Percentiles rank a stretch among this genome's conserved stretches.
phyloP scores from a whole-genome alignment of 805 yeast species.

The Metschnikowia dekortorum region DNA sequence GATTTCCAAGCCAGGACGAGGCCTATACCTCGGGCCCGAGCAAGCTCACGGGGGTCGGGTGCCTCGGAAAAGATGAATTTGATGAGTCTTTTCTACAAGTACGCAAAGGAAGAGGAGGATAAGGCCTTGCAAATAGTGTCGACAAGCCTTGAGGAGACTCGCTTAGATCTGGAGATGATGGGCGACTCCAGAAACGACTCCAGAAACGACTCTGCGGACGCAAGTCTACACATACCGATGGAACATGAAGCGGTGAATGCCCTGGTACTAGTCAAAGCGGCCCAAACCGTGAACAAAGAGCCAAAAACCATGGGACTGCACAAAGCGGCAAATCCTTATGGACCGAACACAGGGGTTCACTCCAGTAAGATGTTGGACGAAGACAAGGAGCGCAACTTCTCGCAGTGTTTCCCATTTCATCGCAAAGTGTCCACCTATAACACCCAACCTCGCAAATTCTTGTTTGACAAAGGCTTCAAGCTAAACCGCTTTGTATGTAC shows the following conservation, averaged over 20 bases:
- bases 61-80: conserved; percentile 5
- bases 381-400: conserved; percentile 60
- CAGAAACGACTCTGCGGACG: background rate
- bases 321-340: background rate
- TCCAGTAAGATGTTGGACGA: conserved; percentile 19
- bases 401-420: conserved; percentile 79
- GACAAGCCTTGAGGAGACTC: conserved; percentile 1
- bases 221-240: background rate
- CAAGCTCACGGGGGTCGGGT: conserved; percentile 5
- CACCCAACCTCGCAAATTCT: conserved; percentile 48
- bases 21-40: conserved; percentile 9
- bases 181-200: background rate
- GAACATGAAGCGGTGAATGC: background rate
- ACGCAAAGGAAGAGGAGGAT: conserved; percentile 34
- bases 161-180: background rate
- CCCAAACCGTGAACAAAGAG: too few relatives aligned
- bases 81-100: conserved; percentile 30
- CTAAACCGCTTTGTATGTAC: conserved; percentile 26
- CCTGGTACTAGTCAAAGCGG: too few relatives aligned
- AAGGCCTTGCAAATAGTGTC: background rate
- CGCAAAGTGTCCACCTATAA: conserved; percentile 49
- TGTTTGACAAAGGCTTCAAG: conserved; percentile 22
- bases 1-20: background rate
- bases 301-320: background rate
- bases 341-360: background rate